Percentiles rank a stretch among this genome's conserved stretches.
Conservation (phyloP, 2,329 filamentous ascomycete species). For the Talaromyces sp. region DNA sequence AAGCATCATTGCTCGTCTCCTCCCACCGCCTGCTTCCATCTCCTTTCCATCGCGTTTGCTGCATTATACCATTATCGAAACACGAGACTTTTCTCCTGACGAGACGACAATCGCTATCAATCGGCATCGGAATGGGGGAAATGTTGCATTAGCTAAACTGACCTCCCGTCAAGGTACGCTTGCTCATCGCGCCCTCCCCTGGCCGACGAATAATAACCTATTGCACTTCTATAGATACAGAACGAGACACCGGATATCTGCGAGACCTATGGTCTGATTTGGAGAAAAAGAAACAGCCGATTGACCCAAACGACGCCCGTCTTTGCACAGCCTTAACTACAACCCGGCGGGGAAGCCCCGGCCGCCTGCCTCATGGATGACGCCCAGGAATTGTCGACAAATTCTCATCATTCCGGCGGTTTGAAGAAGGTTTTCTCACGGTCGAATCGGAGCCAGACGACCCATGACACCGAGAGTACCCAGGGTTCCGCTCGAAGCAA, state of each 20-base stretch:
- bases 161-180: not conserved
- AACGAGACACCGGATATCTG: not conserved
- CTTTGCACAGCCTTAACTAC: not conserved
- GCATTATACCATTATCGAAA: not conserved
- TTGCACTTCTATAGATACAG: not conserved
- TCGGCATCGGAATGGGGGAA: not conserved
- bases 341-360: not conserved
- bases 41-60: not conserved
- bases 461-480: slow-evolving; percentile 29
- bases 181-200: not conserved
- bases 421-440: slow-evolving; percentile 32
- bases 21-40: not conserved
- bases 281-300: not conserved
- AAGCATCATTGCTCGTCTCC: not conserved
- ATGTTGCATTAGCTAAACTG: not conserved
- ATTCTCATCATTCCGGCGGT: slow-evolving; percentile 27
- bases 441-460: slow-evolving; percentile 33
- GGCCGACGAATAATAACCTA: not conserved
- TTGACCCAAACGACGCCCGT: not conserved
- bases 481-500: slow-evolving; percentile 29
- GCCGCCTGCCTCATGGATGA: slow-evolving; percentile 27
- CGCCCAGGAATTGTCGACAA: slow-evolving; percentile 16
- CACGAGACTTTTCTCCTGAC: not conserved
- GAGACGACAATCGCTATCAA: not conserved
- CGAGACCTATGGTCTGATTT: not conserved